A percentile compares a stretch with the other conserved stretches of the same genome.
phyloP scores from a whole-genome alignment of 1,284 basidiomycete genomes.

The Cryptococcus depauperatus region DNA sequence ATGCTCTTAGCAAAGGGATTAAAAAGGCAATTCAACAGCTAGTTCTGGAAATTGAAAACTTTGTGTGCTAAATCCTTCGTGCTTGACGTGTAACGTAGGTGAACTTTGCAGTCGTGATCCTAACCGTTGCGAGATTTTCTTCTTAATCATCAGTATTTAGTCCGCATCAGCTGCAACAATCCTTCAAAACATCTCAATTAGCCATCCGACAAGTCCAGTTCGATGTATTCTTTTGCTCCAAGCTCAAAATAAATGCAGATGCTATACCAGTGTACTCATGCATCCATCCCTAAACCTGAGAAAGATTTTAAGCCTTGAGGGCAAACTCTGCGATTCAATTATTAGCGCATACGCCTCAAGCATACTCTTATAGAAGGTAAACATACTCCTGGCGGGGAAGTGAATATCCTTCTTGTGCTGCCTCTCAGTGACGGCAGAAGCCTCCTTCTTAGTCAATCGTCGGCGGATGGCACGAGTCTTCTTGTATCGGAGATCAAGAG shows the following conservation, averaged over 20 bases:
- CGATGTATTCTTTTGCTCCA: too few relatives aligned
- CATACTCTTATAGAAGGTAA: background rate
- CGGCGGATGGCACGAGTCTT: conserved; percentile 98
- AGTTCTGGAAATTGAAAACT: too few relatives aligned
- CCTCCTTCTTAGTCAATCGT: conserved; percentile 83
- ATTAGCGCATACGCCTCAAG: background rate
- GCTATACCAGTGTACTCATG: conserved; percentile 20
- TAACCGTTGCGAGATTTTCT: too few relatives aligned
- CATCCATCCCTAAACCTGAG: conserved; percentile 15
- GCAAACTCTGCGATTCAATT: conserved; percentile 14
- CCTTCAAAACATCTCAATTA: too few relatives aligned
- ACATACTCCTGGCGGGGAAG: conserved; percentile 58
- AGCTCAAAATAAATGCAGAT: background rate
- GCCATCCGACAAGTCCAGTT: too few relatives aligned
- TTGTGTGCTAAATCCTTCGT: too few relatives aligned
- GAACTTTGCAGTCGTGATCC: too few relatives aligned
- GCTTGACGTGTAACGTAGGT: too few relatives aligned
- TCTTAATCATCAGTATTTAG: too few relatives aligned
- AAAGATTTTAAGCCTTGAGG: conserved; percentile 19
- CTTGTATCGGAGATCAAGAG: conserved; percentile 96
- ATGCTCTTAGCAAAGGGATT: too few relatives aligned
- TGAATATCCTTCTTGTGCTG: conserved; percentile 89
- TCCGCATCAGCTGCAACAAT: too few relatives aligned
- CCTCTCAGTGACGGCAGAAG: conserved; percentile 73
- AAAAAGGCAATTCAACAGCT: too few relatives aligned